phyloP scores from a whole-genome alignment of 139 green algal genomes.

The Edaphochlamys debaryana region DNA sequence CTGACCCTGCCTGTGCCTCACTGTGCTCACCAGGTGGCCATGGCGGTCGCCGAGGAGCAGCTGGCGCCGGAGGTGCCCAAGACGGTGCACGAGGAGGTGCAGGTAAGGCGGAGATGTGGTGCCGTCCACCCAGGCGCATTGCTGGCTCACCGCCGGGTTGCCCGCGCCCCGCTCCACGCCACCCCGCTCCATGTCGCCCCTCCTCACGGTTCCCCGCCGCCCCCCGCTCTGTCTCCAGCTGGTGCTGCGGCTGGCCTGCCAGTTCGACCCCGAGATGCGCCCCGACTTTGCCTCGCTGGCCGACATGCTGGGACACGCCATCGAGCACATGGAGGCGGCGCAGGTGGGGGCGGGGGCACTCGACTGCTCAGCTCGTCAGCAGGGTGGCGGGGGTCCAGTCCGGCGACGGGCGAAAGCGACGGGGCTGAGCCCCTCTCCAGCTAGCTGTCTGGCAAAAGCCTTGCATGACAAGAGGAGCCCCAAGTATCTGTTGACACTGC shows the following conservation, averaged over 20 bases:
- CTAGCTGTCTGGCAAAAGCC: no score
- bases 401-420: no score
- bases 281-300: slow-evolving; percentile 61
- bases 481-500: not conserved
- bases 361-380: not conserved
- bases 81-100: slow-evolving; percentile 48
- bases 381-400: not conserved
- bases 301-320: slow-evolving; percentile 32
- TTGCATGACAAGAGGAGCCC: not conserved
- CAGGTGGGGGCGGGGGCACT: not conserved
- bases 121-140: no score
- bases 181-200: no score
- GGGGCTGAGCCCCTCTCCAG: no score
- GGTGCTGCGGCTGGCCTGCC: slow-evolving; percentile 46
- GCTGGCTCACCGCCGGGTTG: no score
- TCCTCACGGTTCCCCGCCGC: no score
- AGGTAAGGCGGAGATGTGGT: no score
- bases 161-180: no score
- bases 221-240: slow-evolving; percentile 10
- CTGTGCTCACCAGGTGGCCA: slow-evolving; percentile 53
- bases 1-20: no score
- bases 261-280: slow-evolving; percentile 70
- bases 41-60: slow-evolving; percentile 67
- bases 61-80: slow-evolving; percentile 64
- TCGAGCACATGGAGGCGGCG: slow-evolving; percentile 14